phyloP scores from a whole-genome alignment of 306 rosid species.

The Prunus davidiana region DNA sequence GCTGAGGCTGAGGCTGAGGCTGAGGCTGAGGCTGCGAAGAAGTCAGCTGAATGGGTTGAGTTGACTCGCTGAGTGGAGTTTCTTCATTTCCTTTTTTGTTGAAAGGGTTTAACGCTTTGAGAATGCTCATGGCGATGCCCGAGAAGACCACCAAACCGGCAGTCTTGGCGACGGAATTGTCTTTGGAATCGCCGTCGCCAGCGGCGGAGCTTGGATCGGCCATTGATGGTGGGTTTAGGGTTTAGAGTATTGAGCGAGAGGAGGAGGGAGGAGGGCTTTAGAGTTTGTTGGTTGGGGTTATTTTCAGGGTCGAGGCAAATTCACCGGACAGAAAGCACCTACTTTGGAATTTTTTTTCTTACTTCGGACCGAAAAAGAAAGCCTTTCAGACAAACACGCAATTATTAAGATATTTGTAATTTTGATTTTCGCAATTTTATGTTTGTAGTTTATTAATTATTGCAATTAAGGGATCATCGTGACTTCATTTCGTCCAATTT shows the following conservation, averaged over 20 bases:
- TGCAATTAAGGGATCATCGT: too few species aligned
- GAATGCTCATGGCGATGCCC: constrained; percentile 33
- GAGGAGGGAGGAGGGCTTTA: background rate
- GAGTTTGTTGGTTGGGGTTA: background rate
- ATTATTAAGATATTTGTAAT: too few species aligned
- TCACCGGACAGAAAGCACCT: too few species aligned
- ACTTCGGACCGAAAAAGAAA: too few species aligned
- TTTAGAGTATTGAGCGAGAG: background rate
- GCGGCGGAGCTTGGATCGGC: constrained; percentile 14
- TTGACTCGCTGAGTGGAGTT: constrained; percentile 13
- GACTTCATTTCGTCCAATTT: too few species aligned
- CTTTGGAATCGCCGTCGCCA: constrained; percentile 15
- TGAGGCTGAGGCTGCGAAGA: background rate
- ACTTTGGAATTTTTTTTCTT: too few species aligned
- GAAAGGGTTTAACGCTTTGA: constrained; percentile 31
- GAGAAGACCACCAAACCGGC: constrained; percentile 28
- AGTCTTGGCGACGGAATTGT: constrained; percentile 14
- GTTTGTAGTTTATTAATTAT: too few species aligned
- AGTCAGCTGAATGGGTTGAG: constrained; percentile 7
- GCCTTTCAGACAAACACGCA: too few species aligned
- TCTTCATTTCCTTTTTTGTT: constrained; percentile 7
- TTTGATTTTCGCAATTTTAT: too few species aligned
- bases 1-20: background rate
- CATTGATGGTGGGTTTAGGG: constrained; percentile 10
- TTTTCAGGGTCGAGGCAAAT: too few species aligned